Percentiles rank a stretch among this genome's conserved stretches.
These are phyloP conservation scores for Geranomyces variabilis DNA, from an alignment of 192 early-diverging fungal species.

Conservation along the genomic window DNA sequence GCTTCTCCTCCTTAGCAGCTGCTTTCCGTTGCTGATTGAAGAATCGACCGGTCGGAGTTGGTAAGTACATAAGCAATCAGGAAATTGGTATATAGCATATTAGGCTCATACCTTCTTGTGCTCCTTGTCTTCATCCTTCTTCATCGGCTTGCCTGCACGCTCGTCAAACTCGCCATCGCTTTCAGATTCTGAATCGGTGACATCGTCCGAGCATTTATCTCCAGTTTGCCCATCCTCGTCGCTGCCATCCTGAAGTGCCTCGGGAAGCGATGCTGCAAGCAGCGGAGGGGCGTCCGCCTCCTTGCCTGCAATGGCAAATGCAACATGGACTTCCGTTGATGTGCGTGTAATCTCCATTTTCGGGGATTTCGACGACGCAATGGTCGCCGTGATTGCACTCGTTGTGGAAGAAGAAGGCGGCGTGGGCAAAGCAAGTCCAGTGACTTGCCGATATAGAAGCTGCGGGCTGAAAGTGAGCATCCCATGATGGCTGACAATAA, in stretches of 20 bases:
- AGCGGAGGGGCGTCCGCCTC: not conserved
- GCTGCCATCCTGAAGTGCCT: not conserved
- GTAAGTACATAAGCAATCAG: not conserved
- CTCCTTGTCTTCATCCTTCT: constrained; percentile 85
- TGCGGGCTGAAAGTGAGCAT: not conserved
- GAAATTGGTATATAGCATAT: not conserved
- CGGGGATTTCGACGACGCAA: no score
- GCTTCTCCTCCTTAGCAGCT: constrained; percentile 83
- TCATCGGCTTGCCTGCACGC: constrained; percentile 56
- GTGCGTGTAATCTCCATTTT: no score
- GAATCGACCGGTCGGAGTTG: not conserved
- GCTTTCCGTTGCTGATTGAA: constrained; percentile 71
- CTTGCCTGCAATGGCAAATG: not conserved
- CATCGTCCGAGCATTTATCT: constrained; percentile 39
- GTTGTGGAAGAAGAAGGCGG: not conserved
- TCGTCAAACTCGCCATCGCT: constrained; percentile 48
- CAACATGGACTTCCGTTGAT: no score
- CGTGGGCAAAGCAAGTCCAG: constrained; percentile 23
- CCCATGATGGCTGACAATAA: not conserved
- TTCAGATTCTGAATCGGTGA: constrained; percentile 47
- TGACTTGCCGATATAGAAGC: constrained; percentile 34
- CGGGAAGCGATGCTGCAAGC: not conserved
- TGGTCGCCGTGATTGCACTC: no score
- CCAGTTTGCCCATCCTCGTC: constrained; percentile 7
- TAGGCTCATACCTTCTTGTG: constrained; percentile 68